Conservation (phyloP, 1,284 basidiomycete species). For the Moesziomyces antarcticus region DNA sequence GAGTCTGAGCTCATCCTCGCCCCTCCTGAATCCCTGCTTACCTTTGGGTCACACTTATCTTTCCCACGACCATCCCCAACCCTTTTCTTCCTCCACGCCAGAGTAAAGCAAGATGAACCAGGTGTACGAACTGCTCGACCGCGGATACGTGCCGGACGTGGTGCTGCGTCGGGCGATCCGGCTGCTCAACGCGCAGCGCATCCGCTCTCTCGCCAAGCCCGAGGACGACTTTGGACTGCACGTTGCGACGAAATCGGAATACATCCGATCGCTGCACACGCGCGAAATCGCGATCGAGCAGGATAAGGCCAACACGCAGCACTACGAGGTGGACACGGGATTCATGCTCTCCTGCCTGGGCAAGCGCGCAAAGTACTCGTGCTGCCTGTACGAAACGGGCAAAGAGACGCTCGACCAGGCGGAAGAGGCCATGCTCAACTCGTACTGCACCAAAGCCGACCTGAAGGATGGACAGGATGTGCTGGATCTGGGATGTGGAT, state of each 20-base stretch:
- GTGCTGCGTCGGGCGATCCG: constrained; percentile 75
- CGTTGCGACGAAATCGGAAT: constrained; percentile 75
- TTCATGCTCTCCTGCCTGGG: constrained; percentile 62
- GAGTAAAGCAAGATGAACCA: constrained; percentile 21
- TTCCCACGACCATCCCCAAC: neutral
- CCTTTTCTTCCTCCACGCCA: neutral
- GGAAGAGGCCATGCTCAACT: constrained; percentile 76
- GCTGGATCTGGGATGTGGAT: constrained; percentile 80
- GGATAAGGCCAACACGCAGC: constrained; percentile 81
- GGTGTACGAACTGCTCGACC: constrained; percentile 43
- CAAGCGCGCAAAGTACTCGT: constrained; percentile 67
- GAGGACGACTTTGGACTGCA: constrained; percentile 75
- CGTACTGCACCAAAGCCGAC: constrained; percentile 78
- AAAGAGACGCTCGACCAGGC: constrained; percentile 77
- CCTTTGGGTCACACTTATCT: too few species aligned
- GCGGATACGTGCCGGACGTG: constrained; percentile 43
- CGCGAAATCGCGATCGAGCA: constrained; percentile 77
- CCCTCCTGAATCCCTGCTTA: neutral
- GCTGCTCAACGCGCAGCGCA: constrained; percentile 73
- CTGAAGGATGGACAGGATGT: constrained; percentile 76
- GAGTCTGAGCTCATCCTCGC: constrained; percentile 12
- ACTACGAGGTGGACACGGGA: constrained; percentile 75
- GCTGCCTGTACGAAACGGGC: constrained; percentile 78
- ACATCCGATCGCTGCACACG: constrained; percentile 68
- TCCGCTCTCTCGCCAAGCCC: constrained; percentile 73